A percentile compares a stretch with the other conserved stretches of the same genome.
Conservation (phyloP, 345 rosid genomes). For the rapeseed (Brassica napus) region Da-Ae NC_063448.1:5382001-5382500, state of each 20-base stretch:
- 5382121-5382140: no score
- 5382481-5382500: conserved; percentile 89
- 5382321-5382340: conserved; percentile 32
- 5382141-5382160: no score
- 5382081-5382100: no score
- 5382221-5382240: conserved; percentile 99
- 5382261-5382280: conserved; percentile 74
- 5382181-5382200: conserved; percentile 7
- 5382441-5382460: conserved; percentile 98
- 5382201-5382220: conserved; percentile 94
- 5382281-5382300: conserved; percentile 85
- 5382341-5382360: conserved; percentile 6
- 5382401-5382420: conserved; percentile 90
- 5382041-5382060: neutral
- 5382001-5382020: conserved; percentile 68
- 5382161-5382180: neutral
- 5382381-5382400: conserved; percentile 4
- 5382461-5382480: conserved; percentile 92
- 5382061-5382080: no score
- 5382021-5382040: conserved; percentile 30
- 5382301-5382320: conserved; percentile 89
- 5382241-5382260: conserved; percentile 92
- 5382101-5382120: no score
- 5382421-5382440: conserved; percentile 92
- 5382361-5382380: conserved; percentile 7